Evolutionary conservation across 2,329 filamentous ascomycete species (phyloP).

Genomic region (Penicillium sp.): DNA sequence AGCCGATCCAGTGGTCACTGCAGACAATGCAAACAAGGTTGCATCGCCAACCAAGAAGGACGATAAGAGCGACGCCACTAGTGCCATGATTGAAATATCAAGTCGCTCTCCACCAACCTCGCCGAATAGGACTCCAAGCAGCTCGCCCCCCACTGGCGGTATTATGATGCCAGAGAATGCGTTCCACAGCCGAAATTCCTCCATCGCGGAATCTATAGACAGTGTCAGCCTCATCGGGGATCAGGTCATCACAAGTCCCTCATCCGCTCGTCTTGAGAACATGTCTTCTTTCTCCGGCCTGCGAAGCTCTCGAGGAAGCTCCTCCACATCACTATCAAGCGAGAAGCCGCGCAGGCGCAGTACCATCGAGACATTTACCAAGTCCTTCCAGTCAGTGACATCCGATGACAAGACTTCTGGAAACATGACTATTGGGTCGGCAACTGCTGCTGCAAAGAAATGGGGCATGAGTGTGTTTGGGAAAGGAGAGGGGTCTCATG

Average conservation of each 20-base stretch:
- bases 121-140: constrained; percentile 48
- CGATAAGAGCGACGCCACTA: constrained; percentile 59
- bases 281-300: constrained; percentile 22
- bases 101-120: constrained; percentile 58
- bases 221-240: constrained; percentile 19
- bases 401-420: constrained; percentile 39
- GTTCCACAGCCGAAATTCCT: constrained; percentile 47
- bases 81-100: constrained; percentile 67
- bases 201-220: constrained; percentile 49
- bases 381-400: constrained; percentile 24
- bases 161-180: constrained; percentile 36
- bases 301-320: constrained; percentile 23
- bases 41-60: constrained; percentile 55
- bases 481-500: constrained; percentile 40
- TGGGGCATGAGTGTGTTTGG: constrained; percentile 56
- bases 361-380: constrained; percentile 31
- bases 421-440: constrained; percentile 47
- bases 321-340: constrained; percentile 26
- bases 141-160: constrained; percentile 42
- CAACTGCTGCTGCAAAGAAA: constrained; percentile 59
- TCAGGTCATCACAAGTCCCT: constrained; percentile 25
- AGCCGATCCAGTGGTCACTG: constrained; percentile 64
- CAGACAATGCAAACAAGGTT: constrained; percentile 64
- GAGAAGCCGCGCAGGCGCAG: constrained; percentile 30
- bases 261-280: constrained; percentile 28